Conservation (phyloP, 805 yeast genomes). For the Starmerella sp. region DNA sequence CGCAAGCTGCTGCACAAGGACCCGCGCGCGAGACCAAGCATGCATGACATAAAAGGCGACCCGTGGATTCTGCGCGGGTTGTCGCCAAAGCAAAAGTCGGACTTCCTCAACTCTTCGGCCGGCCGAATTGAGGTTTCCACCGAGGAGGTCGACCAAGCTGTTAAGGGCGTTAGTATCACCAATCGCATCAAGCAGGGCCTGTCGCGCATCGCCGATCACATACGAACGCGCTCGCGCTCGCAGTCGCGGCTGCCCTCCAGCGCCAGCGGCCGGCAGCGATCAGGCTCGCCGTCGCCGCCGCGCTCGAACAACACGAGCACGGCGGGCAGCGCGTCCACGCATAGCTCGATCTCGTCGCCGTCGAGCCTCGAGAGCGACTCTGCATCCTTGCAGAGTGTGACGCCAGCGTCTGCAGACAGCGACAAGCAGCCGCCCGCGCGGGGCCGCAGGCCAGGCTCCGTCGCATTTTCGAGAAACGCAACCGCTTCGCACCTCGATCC, state of each 20-base stretch:
- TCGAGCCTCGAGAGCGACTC: neutral
- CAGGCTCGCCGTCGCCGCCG: neutral
- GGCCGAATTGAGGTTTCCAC: slow-evolving; percentile 42
- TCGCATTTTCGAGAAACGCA: neutral
- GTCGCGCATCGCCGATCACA: slow-evolving; percentile 15
- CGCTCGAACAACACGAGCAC: neutral
- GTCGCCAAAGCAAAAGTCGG: slow-evolving; percentile 24
- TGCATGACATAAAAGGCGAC: slow-evolving; percentile 63
- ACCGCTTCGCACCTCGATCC: neutral
- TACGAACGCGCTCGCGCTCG: slow-evolving; percentile 12
- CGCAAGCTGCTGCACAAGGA: slow-evolving; percentile 53
- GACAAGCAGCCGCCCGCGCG: neutral
- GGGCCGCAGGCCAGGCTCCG: neutral
- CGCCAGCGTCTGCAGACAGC: neutral
- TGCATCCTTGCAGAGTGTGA: neutral
- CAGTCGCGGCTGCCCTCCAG: neutral
- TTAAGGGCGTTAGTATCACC: slow-evolving; percentile 56
- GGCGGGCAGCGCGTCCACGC: neutral
- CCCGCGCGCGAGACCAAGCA: slow-evolving; percentile 55
- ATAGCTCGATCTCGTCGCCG: neutral
- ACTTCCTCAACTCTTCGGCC: slow-evolving; percentile 28
- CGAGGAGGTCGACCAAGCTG: slow-evolving; percentile 66
- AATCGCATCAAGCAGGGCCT: slow-evolving; percentile 46
- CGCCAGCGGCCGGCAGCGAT: neutral
- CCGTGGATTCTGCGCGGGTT: slow-evolving; percentile 49